phyloP scores from a whole-genome alignment of 345 rosid species.

The Brassica napus region Da-Ae NC_063436.1:5466001-5466500 shows the following conservation, averaged over 20 bases:
- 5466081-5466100: background rate
- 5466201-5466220: slow-evolving; percentile 19
- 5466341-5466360: too few relatives aligned
- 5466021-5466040: slow-evolving; percentile 24
- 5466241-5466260: background rate
- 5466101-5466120: slow-evolving; percentile 12
- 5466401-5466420: too few relatives aligned
- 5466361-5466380: too few relatives aligned
- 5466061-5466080: slow-evolving; percentile 6
- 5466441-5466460: too few relatives aligned
- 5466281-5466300: too few relatives aligned
- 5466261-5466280: background rate
- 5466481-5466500: too few relatives aligned
- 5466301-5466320: too few relatives aligned
- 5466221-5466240: background rate
- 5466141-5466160: slow-evolving; percentile 2
- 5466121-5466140: background rate
- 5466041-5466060: slow-evolving; percentile 25
- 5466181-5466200: slow-evolving; percentile 20
- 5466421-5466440: too few relatives aligned
- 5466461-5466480: too few relatives aligned
- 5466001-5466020: background rate
- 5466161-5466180: background rate
- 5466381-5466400: too few relatives aligned
- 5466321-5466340: too few relatives aligned